These are phyloP conservation scores for Alternaria panax DNA, from an alignment of 2,329 filamentous ascomycete species.

Conservation along the genomic window DNA sequence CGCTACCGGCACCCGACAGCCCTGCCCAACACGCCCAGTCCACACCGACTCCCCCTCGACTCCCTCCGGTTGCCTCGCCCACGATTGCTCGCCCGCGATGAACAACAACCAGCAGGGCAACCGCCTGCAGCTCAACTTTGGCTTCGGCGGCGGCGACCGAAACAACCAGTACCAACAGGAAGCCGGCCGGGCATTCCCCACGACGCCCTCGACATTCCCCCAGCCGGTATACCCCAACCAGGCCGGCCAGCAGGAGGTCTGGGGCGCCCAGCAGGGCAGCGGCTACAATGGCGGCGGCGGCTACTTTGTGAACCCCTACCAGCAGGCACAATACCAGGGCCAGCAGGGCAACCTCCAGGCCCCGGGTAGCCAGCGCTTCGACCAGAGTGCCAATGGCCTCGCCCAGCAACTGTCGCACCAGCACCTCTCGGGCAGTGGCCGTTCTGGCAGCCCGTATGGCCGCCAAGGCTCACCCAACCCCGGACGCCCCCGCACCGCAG, in stretches of 20 bases:
- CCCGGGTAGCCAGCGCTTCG: constrained; percentile 64
- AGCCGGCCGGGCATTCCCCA: constrained; percentile 59
- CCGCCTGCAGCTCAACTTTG: constrained; percentile 62
- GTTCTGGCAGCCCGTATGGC: constrained; percentile 72
- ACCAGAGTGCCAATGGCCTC: constrained; percentile 87
- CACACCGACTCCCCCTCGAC: constrained; percentile 16
- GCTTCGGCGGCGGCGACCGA: constrained; percentile 51
- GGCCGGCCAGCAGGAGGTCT: constrained; percentile 67
- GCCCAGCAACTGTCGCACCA: constrained; percentile 98
- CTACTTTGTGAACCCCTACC: constrained; percentile 62
- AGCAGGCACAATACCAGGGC: constrained; percentile 56
- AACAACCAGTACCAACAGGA: constrained; percentile 53
- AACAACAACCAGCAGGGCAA: constrained; percentile 52
- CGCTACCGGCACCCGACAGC: constrained; percentile 16
- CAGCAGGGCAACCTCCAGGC: constrained; percentile 59
- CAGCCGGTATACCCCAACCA: constrained; percentile 79
- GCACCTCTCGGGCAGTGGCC: constrained; percentile 77
- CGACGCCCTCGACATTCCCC: constrained; percentile 94
- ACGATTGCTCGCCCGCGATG: constrained; percentile 36
- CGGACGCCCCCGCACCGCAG: constrained; percentile 85
- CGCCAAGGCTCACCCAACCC: constrained; percentile 72
- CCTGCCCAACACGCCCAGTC: too few relatives aligned
- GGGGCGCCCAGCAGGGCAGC: constrained; percentile 56
- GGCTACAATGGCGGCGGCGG: constrained; percentile 42
- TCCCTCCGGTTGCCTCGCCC: too few relatives aligned